Evolutionary conservation across 2,329 filamentous ascomycete genomes (phyloP).

Genomic region (Alternaria brassicae): DNA sequence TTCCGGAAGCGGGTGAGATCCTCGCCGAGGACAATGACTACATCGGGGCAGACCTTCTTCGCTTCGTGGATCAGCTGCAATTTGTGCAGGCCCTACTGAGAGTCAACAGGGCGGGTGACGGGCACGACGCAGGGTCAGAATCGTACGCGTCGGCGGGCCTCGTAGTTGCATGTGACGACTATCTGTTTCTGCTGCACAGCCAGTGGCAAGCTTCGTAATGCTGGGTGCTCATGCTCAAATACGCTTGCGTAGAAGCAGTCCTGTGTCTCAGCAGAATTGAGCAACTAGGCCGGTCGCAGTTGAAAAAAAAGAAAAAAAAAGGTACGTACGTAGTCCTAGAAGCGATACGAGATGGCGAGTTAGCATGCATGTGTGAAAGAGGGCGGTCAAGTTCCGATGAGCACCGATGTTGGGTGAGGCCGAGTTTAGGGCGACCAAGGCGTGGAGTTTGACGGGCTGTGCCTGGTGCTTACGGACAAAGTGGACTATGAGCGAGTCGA

Average conservation of each 20-base stretch:
- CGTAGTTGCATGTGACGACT: slow-evolving; percentile 75
- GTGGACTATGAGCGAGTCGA: slow-evolving; percentile 73
- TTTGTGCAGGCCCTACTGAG: slow-evolving; percentile 68
- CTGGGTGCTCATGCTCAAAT: slow-evolving; percentile 80
- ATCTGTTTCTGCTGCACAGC: slow-evolving; percentile 95
- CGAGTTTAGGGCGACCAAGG: slow-evolving; percentile 15
- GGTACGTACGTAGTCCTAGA: slow-evolving; percentile 46
- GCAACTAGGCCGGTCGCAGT: slow-evolving; percentile 14
- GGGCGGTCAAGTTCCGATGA: background rate
- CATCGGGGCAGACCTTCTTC: slow-evolving; percentile 78
- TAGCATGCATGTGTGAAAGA: slow-evolving; percentile 27
- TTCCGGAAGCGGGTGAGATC: slow-evolving; percentile 77
- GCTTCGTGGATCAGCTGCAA: slow-evolving; percentile 86
- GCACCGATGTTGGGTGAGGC: background rate
- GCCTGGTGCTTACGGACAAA: slow-evolving; percentile 64
- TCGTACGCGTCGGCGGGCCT: slow-evolving; percentile 70
- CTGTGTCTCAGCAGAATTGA: no score
- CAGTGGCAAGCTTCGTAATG: slow-evolving; percentile 74
- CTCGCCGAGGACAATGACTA: slow-evolving; percentile 84
- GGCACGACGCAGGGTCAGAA: background rate
- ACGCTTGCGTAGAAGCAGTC: slow-evolving; percentile 96
- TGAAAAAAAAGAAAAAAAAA: no score
- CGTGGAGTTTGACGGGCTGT: slow-evolving; percentile 31
- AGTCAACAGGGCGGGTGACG: background rate
- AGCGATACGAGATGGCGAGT: slow-evolving; percentile 25